These are phyloP conservation scores for Agrostemma githago DNA, from an alignment of 148 eudicot genomes.

Conservation along the genomic window DNA sequence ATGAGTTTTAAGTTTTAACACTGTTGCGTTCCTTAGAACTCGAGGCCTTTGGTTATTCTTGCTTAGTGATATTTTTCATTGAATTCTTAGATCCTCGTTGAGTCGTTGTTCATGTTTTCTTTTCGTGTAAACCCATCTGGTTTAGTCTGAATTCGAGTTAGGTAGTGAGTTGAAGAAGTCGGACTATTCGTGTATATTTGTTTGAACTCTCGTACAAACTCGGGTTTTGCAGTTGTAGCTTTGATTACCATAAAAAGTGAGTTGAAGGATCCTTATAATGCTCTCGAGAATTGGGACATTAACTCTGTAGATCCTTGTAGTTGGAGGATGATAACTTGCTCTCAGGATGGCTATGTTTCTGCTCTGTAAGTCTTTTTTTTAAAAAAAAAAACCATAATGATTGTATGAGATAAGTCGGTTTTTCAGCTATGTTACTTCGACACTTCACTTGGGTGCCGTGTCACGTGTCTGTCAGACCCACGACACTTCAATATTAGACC, in stretches of 20 bases:
- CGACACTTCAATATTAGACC: too few relatives aligned
- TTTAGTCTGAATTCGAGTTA: not conserved
- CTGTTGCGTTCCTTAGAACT: too few relatives aligned
- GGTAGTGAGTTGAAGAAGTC: not conserved
- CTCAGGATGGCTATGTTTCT: constrained; percentile 62
- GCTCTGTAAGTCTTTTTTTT: constrained; percentile 57
- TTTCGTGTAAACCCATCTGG: not conserved
- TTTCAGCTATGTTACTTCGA: not conserved
- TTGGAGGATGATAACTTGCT: constrained; percentile 90
- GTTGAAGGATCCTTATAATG: constrained; percentile 64
- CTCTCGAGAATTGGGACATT: constrained; percentile 74
- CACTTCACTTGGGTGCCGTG: too few relatives aligned
- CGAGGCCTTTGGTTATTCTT: too few relatives aligned
- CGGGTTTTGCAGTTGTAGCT: constrained; percentile 64
- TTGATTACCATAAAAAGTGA: constrained; percentile 61
- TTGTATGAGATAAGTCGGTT: too few relatives aligned
- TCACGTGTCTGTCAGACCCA: too few relatives aligned
- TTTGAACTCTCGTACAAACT: constrained; percentile 9
- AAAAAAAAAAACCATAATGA: too few relatives aligned
- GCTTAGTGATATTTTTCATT: constrained; percentile 6
- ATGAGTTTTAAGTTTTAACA: too few relatives aligned
- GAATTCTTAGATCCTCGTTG: constrained; percentile 8
- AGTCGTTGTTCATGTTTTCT: too few relatives aligned
- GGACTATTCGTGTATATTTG: not conserved
- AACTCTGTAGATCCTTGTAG: constrained; percentile 89